Conservation (phyloP, 176 grass and related monocot species). For the Ananas comosus region DNA sequence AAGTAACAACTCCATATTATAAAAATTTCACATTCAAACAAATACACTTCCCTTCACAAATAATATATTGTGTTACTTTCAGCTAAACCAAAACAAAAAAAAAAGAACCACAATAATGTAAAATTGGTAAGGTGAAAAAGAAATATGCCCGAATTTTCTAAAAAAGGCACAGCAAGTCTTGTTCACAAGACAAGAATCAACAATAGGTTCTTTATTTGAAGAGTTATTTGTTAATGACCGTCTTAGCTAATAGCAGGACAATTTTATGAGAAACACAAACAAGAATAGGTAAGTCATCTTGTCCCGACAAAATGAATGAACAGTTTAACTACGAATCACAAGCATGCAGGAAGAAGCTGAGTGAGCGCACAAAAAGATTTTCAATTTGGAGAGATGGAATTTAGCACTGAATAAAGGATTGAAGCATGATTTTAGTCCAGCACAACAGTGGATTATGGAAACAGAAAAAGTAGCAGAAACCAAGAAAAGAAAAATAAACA, state of each 20-base stretch:
- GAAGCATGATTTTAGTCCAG: not conserved
- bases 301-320: not conserved
- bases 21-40: too few relatives aligned
- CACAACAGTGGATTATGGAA: not conserved
- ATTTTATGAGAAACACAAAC: not conserved
- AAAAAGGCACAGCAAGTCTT: too few relatives aligned
- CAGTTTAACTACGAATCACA: not conserved
- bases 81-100: too few relatives aligned
- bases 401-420: not conserved
- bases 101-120: too few relatives aligned
- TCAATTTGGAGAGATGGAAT: not conserved
- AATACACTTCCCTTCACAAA: too few relatives aligned
- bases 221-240: too few relatives aligned
- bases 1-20: too few relatives aligned
- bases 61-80: too few relatives aligned
- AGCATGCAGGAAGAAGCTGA: not conserved
- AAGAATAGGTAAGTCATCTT: not conserved
- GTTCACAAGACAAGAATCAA: too few relatives aligned
- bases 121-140: too few relatives aligned
- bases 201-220: too few relatives aligned
- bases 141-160: too few relatives aligned
- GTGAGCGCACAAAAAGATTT: not conserved
- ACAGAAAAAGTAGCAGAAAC: not conserved
- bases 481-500: conserved; percentile 7
- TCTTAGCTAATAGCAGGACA: not conserved